Evolutionary conservation across 2,329 filamentous ascomycete genomes (phyloP).

Genomic region (Juglanconis oblonga): DNA sequence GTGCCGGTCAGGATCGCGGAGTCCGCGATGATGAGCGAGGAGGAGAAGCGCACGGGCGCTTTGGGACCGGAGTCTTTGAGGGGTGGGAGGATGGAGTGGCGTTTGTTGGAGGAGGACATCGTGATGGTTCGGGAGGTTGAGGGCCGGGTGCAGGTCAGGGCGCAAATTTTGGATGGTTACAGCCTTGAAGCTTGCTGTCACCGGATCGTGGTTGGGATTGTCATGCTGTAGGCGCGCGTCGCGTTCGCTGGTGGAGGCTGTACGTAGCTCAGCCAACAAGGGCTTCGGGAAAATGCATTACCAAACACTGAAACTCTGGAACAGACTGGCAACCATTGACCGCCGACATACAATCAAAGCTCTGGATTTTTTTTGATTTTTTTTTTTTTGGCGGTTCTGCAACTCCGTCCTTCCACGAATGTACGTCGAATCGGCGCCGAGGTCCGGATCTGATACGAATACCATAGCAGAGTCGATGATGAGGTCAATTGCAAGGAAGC

Average conservation of each 20-base stretch:
- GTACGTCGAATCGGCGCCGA: not conserved
- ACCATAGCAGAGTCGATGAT: not conserved
- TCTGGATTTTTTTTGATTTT: too few relatives aligned
- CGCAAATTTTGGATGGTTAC: not conserved
- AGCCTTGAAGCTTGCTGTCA: not conserved
- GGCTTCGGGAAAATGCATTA: not conserved
- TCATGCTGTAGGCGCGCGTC: not conserved
- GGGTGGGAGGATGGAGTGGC: conserved; percentile 55
- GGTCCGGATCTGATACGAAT: not conserved
- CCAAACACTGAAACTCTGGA: not conserved
- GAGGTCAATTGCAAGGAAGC: not conserved
- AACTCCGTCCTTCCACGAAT: too few relatives aligned
- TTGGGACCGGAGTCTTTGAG: conserved; percentile 53
- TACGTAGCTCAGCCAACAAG: not conserved
- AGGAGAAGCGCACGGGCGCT: conserved; percentile 60
- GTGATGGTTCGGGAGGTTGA: not conserved
- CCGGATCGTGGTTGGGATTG: not conserved
- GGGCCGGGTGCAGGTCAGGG: not conserved
- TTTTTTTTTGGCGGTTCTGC: too few relatives aligned
- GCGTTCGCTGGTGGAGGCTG: not conserved
- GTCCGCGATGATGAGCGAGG: conserved; percentile 59
- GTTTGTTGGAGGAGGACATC: conserved; percentile 48
- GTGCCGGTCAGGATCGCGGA: conserved; percentile 64
- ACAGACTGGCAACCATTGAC: too few relatives aligned
- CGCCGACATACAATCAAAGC: too few relatives aligned